These are phyloP conservation scores for Paraphoma sp. DNA, from an alignment of 2,329 filamentous ascomycete genomes.

Conservation along the genomic window DNA sequence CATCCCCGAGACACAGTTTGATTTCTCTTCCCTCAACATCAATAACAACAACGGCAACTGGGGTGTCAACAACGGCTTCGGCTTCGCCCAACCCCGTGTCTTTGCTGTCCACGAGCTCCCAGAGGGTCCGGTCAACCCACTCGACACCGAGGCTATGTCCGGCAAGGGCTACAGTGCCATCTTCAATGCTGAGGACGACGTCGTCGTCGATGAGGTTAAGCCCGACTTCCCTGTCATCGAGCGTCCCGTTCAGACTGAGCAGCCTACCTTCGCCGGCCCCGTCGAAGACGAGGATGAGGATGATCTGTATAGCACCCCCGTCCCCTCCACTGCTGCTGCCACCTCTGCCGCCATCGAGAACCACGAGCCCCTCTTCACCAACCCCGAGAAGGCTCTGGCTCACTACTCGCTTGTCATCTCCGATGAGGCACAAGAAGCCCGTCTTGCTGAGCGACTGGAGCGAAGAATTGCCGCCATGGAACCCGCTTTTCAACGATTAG, in stretches of 20 bases:
- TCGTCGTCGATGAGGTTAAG: slow-evolving; percentile 55
- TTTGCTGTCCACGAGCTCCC: slow-evolving; percentile 77
- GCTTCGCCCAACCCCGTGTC: slow-evolving; percentile 67
- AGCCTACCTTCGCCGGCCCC: slow-evolving; percentile 14
- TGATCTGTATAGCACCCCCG: slow-evolving; percentile 62
- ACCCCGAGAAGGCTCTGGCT: slow-evolving; percentile 68
- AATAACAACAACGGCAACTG: slow-evolving; percentile 51
- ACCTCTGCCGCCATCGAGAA: slow-evolving; percentile 38
- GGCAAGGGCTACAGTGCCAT: slow-evolving; percentile 65
- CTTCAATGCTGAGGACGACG: slow-evolving; percentile 44
- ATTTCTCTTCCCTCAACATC: slow-evolving; percentile 75
- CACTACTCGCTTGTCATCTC: slow-evolving; percentile 70
- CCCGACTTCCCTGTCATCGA: slow-evolving; percentile 58
- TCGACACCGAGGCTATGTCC: slow-evolving; percentile 66
- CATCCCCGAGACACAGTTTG: slow-evolving; percentile 79
- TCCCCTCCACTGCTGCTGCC: slow-evolving; percentile 44
- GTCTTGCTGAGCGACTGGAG: slow-evolving; percentile 41
- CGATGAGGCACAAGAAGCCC: slow-evolving; percentile 52
- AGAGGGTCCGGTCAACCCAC: slow-evolving; percentile 67
- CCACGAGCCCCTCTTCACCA: slow-evolving; percentile 52
- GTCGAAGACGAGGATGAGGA: slow-evolving; percentile 60
- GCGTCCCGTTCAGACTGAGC: slow-evolving; percentile 38
- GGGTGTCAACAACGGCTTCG: slow-evolving; percentile 60
- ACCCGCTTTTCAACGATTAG: slow-evolving; percentile 41
- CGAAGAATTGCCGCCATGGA: slow-evolving; percentile 44